Conservation (phyloP, 2,329 filamentous ascomycete genomes). For the Bertia moriformis region DNA sequence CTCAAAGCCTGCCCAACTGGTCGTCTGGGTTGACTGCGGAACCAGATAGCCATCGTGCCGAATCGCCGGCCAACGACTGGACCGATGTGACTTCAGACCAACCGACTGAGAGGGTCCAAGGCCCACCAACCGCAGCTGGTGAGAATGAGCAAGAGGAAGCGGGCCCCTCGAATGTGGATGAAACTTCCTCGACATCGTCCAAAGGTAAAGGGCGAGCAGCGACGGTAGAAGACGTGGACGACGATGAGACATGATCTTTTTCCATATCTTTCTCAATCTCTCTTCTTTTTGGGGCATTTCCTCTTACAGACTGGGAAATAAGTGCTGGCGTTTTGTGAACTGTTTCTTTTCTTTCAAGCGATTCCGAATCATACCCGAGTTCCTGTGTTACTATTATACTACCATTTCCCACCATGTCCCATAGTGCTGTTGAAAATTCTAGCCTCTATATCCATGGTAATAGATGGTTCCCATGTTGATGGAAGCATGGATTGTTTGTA, state of each 20-base stretch:
- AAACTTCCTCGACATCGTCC: slow-evolving; percentile 6
- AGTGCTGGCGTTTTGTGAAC: background rate
- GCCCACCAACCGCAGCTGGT: too few relatives aligned
- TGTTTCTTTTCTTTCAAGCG: too few relatives aligned
- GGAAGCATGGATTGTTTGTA: too few relatives aligned
- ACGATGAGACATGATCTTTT: slow-evolving; percentile 11
- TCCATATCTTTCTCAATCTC: background rate
- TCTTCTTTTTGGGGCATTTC: background rate
- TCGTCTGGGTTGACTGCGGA: background rate
- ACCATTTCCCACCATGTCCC: background rate
- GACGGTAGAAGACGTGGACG: slow-evolving; percentile 28
- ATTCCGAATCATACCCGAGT: background rate
- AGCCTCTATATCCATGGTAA: too few relatives aligned
- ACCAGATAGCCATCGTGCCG: background rate
- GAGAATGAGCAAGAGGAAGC: too few relatives aligned
- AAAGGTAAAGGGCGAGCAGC: slow-evolving; percentile 30
- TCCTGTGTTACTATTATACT: background rate
- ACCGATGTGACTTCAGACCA: background rate
- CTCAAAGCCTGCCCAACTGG: background rate
- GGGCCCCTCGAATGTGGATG: slow-evolving; percentile 4
- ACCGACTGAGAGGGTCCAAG: too few relatives aligned
- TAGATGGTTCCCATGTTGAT: too few relatives aligned
- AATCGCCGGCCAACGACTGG: background rate
- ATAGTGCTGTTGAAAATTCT: too few relatives aligned
- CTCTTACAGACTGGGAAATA: too few relatives aligned